Conservation (phyloP, 495 filamentous ascomycete species). For the Talaromyces nanjingensis region DNA sequence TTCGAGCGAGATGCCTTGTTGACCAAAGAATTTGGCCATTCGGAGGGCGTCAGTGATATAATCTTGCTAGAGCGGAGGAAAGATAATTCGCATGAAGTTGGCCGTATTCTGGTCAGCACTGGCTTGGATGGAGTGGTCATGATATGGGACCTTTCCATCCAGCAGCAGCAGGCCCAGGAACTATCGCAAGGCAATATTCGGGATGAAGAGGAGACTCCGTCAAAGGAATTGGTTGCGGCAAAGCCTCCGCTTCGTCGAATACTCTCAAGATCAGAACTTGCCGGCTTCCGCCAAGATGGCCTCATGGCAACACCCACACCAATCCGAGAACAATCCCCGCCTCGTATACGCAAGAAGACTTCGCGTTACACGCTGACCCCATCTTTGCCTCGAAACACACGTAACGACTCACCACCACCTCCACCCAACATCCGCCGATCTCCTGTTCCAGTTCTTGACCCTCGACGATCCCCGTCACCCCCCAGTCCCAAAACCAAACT, state of each 20-base stretch:
- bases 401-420: conserved; percentile 18
- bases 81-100: conserved; percentile 30
- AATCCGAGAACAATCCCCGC: conserved; percentile 55
- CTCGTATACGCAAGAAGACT: conserved; percentile 49
- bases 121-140: conserved; percentile 82
- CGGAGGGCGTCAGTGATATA: conserved; percentile 80
- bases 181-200: conserved; percentile 14
- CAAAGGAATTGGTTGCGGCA: conserved; percentile 47
- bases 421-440: conserved; percentile 32
- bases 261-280: conserved; percentile 68
- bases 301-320: conserved; percentile 43
- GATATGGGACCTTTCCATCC: conserved; percentile 63
- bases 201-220: conserved; percentile 37
- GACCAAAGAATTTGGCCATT: conserved; percentile 88
- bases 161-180: conserved; percentile 30
- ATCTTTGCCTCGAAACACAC: conserved; percentile 22
- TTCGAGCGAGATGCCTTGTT: conserved; percentile 66
- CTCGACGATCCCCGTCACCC: conserved; percentile 36
- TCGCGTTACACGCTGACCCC: conserved; percentile 38
- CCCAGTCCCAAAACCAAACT: conserved; percentile 30
- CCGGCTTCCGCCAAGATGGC: conserved; percentile 56
- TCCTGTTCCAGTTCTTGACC: conserved; percentile 25
- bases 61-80: conserved; percentile 52
- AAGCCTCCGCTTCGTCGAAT: conserved; percentile 65
- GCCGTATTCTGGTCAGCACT: conserved; percentile 59